Base-by-base conservation (phyloP, 805 yeast species). In the Candida anglica region DNA sequence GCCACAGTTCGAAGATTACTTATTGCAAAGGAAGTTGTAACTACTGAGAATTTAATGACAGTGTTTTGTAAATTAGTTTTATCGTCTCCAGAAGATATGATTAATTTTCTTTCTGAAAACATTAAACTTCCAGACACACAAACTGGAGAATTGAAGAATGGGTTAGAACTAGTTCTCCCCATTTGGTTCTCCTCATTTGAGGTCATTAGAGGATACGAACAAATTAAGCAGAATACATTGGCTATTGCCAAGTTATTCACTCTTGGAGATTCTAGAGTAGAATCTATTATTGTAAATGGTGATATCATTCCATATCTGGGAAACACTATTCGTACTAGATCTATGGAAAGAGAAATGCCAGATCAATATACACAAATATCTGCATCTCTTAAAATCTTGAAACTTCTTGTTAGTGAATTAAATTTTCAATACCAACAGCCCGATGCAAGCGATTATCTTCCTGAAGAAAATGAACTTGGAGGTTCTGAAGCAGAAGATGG, bases 151-250 rank as follows among this genome's bases (percentile, higher is more conserved):
- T 34, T 35, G 24, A 48, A 43, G 27, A 46, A 67, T 17, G 81
- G 83, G 1, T 61, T 88, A 7, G 62, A 63, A 16, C 57, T 71
- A 3, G 75, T 86, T 1, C 53, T 91, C 33, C 80, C 81, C 2
- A 80, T 84, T 33, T 93, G 98, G 98, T 71, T 91, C 31, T 77
- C 75, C 17, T 73, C 86, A 2, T 89, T 86, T 56, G 91, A 86
- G 46, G 77, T 81, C 2, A 74, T 89, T 25, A 69, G 91, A 39
- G 96, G 97, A 0, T 79, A 72, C 37, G 84, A 79, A 18, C 77
- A 77, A 38, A 86, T 89, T 31, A 69, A 75, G 41, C 77, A 67
- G 28, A 77, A 76, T 47, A 72, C 85, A n/a, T 52, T 73, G 19
- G 96, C 96, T 0, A 66, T 93, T 26, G 79, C 78, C 20, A 75